Conservation (phyloP, 257 asterid genomes). For the Verbascum thapsus region DNA sequence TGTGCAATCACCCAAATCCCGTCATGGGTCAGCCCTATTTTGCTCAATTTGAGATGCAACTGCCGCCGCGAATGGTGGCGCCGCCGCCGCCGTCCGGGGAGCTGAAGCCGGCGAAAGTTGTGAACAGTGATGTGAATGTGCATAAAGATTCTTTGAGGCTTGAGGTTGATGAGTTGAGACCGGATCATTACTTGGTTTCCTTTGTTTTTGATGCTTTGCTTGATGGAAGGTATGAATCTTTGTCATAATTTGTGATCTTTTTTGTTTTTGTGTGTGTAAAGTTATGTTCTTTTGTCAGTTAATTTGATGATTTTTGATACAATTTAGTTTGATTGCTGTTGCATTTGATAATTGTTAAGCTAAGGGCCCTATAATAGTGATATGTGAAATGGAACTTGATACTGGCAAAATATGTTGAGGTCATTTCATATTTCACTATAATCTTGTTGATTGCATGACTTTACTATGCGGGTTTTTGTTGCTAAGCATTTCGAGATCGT, state of each 20-base stretch:
- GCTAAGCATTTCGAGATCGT: no score
- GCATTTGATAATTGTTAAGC: not conserved
- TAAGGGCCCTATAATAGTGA: no score
- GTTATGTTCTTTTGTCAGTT: not conserved
- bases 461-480: no score
- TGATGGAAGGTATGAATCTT: conserved; percentile 55
- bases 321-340: conserved; percentile 15
- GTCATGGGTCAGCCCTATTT: conserved; percentile 52
- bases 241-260: not conserved
- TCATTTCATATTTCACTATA: no score
- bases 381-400: conserved; percentile 3
- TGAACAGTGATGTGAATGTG: conserved; percentile 63
- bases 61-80: conserved; percentile 31
- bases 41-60: conserved; percentile 41
- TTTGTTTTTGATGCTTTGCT: conserved; percentile 65
- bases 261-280: not conserved
- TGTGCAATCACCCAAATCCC: conserved; percentile 45
- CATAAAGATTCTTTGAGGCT: conserved; percentile 60
- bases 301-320: conserved; percentile 12
- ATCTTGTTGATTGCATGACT: no score
- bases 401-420: no score
- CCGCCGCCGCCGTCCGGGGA: conserved; percentile 39
- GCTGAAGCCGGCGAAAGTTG: conserved; percentile 50
- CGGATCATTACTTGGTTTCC: conserved; percentile 53
- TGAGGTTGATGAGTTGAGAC: conserved; percentile 51